A percentile compares a stretch with the other conserved stretches of the same genome.
Conservation (phyloP, 495 filamentous ascomycete genomes). For the Tetracladium marchalianum region DNA sequence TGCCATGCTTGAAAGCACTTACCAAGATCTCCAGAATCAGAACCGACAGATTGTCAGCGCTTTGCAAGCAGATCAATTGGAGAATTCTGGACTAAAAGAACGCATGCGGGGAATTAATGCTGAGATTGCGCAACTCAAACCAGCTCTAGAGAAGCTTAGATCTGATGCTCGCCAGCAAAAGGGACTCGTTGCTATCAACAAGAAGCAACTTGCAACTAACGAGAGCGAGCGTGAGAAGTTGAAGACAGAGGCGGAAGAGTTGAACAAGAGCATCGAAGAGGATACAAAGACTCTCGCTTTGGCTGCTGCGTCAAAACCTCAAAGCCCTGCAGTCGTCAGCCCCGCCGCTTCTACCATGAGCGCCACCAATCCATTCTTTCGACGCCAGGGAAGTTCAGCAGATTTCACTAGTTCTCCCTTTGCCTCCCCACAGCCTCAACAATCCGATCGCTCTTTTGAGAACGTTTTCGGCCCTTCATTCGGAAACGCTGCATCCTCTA, state of each 20-base stretch:
- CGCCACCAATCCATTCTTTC: constrained; percentile 85
- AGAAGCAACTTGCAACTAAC: constrained; percentile 85
- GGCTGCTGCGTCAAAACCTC: constrained; percentile 24
- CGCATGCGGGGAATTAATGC: constrained; percentile 72
- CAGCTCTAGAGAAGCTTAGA: constrained; percentile 81
- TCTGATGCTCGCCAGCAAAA: constrained; percentile 88
- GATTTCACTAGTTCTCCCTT: constrained; percentile 52
- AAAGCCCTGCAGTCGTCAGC: constrained; percentile 46
- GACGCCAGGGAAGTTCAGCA: constrained; percentile 55
- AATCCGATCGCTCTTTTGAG: constrained; percentile 68
- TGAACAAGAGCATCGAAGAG: constrained; percentile 54
- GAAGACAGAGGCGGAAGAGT: constrained; percentile 62
- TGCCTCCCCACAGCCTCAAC: constrained; percentile 32
- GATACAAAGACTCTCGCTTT: constrained; percentile 27
- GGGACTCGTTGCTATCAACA: constrained; percentile 91
- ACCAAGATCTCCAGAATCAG: constrained; percentile 78
- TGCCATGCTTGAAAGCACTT: constrained; percentile 67
- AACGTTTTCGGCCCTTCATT: constrained; percentile 80
- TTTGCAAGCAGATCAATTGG: constrained; percentile 77
- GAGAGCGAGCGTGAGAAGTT: constrained; percentile 81
- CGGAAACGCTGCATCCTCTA: constrained; percentile 30
- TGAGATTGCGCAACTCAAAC: constrained; percentile 73
- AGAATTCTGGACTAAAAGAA: constrained; percentile 80
- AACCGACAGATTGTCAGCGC: constrained; percentile 65
- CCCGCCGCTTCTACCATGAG: constrained; percentile 66